phyloP scores from a whole-genome alignment of 352 stramenopile genomes.

The Globisporangium takayamanum region DNA sequence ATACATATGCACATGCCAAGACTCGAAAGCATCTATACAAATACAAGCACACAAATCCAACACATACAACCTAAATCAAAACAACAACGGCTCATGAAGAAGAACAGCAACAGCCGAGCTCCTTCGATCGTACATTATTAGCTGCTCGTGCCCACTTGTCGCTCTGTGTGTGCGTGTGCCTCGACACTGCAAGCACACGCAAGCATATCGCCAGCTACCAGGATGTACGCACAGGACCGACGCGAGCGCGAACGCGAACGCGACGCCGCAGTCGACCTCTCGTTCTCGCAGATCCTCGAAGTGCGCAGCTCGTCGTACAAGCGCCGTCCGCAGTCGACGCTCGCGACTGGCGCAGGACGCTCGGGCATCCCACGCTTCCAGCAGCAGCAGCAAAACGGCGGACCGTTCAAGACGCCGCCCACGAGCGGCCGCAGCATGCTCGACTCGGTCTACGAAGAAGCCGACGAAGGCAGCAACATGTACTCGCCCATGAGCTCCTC shows the following conservation, averaged over 20 bases:
- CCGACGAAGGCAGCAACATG: conserved; percentile 9
- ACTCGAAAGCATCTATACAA: no score
- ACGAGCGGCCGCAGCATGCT: conserved; percentile 26
- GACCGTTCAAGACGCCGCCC: conserved; percentile 15
- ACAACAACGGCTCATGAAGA: no score
- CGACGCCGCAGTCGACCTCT: conserved; percentile 35
- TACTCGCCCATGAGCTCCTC: conserved; percentile 13
- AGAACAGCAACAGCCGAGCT: no score
- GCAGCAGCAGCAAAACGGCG: not conserved
- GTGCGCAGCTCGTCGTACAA: conserved; percentile 45
- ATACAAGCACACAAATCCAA: no score
- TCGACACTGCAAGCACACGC: not conserved
- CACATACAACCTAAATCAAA: no score
- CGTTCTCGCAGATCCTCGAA: conserved; percentile 79
- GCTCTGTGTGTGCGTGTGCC: no score
- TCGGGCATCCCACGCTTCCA: conserved; percentile 13
- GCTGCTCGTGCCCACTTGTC: no score
- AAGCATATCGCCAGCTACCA: no score
- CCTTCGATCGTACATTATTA: no score
- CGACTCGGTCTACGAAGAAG: conserved; percentile 51
- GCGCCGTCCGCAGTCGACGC: conserved; percentile 24
- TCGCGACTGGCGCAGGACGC: conserved; percentile 10
- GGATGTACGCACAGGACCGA: conserved; percentile 12
- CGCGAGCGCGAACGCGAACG: conserved; percentile 19
- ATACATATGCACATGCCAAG: no score